Conservation (phyloP, 352 stramenopile genomes). For the Nothophytophthora sp. region DNA sequence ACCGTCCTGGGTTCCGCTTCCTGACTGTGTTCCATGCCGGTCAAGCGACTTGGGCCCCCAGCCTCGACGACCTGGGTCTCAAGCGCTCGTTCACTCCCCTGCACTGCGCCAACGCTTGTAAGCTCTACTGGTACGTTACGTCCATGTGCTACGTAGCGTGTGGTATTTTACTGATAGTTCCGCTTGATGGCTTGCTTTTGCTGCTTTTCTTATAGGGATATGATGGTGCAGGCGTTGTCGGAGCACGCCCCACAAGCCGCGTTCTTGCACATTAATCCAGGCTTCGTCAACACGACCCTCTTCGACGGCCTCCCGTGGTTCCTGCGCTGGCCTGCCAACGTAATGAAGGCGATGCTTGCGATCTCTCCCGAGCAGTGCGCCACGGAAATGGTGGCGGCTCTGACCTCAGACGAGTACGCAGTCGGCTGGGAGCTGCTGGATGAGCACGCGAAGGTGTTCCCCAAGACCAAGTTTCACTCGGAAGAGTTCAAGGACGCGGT, state of each 20-base stretch:
- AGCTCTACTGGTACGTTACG: conserved; percentile 1
- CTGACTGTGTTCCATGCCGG: conserved; percentile 3
- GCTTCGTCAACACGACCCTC: conserved; percentile 3
- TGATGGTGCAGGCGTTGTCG: conserved; percentile 7
- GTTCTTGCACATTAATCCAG: conserved; percentile 10
- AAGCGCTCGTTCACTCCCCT: background rate
- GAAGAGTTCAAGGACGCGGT: conserved; percentile 7
- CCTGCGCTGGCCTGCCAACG: background rate
- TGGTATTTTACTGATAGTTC: background rate
- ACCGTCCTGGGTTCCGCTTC: conserved; percentile 2
- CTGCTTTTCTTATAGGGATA: conserved; percentile 1
- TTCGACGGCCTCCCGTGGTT: background rate
- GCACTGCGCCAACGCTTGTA: background rate
- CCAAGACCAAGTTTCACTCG: conserved; percentile 10
- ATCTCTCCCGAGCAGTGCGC: conserved; percentile 1
- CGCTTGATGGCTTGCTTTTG: background rate
- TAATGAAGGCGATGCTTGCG: background rate
- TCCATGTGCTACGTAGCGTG: background rate
- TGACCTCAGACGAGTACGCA: conserved; percentile 1
- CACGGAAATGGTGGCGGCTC: background rate
- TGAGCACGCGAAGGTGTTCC: background rate
- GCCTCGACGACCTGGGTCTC: conserved; percentile 5
- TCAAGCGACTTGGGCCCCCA: background rate
- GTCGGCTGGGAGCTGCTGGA: conserved; percentile 7
- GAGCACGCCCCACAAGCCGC: background rate